Base-by-base conservation (phyloP, 2,329 filamentous ascomycete genomes). In the Talaromyces amestolkiae region DNA sequence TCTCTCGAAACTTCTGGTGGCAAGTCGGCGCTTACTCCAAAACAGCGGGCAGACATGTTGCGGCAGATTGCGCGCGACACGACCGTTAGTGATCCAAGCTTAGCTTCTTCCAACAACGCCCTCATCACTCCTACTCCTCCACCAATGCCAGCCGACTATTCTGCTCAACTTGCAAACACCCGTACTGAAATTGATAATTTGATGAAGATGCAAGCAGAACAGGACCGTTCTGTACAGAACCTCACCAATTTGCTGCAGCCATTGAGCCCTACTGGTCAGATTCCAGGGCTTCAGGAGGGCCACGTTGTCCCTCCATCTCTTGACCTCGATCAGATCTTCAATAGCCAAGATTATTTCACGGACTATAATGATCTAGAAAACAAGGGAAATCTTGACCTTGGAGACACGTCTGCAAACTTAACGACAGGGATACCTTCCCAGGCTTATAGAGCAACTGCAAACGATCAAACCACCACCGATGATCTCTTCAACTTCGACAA, bases 151-250 rank as follows among this genome's bases (percentile, higher is more conserved):
- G 80, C 82, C 31, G 78, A 80, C 67, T 81, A 81, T 69, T 74
- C 76, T 39, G 72, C 72, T 35, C 78, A 77, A 17, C 77, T 95
- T 68, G 86, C 84, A 54, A 86, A 86, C 67, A 93, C 90, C 4
- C 85, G 90, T 67, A 83, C 89, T 15, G 91, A 96, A 68, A 85
- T 97, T 33, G 91, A 95, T 61, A 85, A 90, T 35, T 83, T 98
- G 2, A 87, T 91, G 68, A 89, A 89, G 51, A 82, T 97, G 72
- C 91, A 96, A 73, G 86, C 87, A 27, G 88, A 94, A 66, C 93
- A 97, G 72, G 88, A 90, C 67, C 85, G 85, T 58, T 90, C 91
- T 58, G 90, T 97, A 1, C 87, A 91, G 67, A 87, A 91, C 65
- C 82, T 97, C 10, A 88, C 88, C 61, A 88, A 87, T 64, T 81